Evolutionary conservation across 2,329 filamentous ascomycete species (phyloP).

Genomic region (Ceratocystis cubensis): DNA sequence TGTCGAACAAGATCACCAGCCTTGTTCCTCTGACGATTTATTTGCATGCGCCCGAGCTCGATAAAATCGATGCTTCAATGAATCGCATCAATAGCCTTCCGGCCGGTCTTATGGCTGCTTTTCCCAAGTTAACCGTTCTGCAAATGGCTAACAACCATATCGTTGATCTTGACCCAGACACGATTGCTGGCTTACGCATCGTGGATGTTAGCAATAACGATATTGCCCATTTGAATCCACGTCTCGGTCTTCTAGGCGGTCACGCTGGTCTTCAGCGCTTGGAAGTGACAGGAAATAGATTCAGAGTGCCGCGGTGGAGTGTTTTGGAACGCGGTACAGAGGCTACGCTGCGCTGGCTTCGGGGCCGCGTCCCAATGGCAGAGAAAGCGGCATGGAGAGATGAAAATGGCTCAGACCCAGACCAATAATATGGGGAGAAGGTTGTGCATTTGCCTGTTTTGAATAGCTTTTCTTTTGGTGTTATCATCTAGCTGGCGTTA

Average conservation of each 20-base stretch:
- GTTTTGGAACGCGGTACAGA: slow-evolving; percentile 80
- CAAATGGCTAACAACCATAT: slow-evolving; percentile 71
- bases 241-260: slow-evolving; percentile 63
- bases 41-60: slow-evolving; percentile 61
- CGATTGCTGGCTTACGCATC: slow-evolving; percentile 59
- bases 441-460: background rate
- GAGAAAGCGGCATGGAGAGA: slow-evolving; percentile 47
- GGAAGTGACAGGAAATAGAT: slow-evolving; percentile 73
- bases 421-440: slow-evolving; percentile 9
- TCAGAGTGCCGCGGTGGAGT: slow-evolving; percentile 74
- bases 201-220: slow-evolving; percentile 79
- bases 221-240: slow-evolving; percentile 66
- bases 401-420: slow-evolving; percentile 27
- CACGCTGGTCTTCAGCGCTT: slow-evolving; percentile 48
- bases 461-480: slow-evolving; percentile 12
- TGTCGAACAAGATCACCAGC: slow-evolving; percentile 59
- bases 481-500: background rate
- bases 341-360: slow-evolving; percentile 66
- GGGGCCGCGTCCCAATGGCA: slow-evolving; percentile 56
- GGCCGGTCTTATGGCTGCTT: slow-evolving; percentile 45
- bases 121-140: slow-evolving; percentile 58
- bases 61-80: slow-evolving; percentile 66
- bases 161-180: slow-evolving; percentile 56
- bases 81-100: slow-evolving; percentile 70
- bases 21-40: slow-evolving; percentile 52